Evolutionary conservation across 1,139 yeast genomes (phyloP).

Genomic region (Lodderomyces parapsilosis): DNA sequence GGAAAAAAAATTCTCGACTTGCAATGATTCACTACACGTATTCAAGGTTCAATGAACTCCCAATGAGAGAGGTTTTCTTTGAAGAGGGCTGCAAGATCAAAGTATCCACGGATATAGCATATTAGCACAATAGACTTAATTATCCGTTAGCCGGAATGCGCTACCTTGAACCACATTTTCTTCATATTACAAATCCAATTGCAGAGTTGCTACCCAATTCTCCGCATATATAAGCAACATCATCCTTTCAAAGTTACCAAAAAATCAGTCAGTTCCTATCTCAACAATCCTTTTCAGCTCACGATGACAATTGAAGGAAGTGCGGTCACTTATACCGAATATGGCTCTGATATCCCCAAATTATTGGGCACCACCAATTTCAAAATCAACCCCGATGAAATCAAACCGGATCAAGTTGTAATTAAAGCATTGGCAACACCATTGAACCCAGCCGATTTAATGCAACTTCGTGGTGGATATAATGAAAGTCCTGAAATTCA

Average conservation of each 20-base stretch:
- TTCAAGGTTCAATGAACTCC: too few species aligned
- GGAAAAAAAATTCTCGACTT: too few species aligned
- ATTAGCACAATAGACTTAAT: too few species aligned
- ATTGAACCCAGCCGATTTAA: slow-evolving; percentile 87
- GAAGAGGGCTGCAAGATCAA: background rate
- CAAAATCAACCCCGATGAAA: slow-evolving; percentile 36
- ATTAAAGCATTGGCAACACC: slow-evolving; percentile 74
- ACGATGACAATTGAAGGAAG: slow-evolving; percentile 16
- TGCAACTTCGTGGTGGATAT: slow-evolving; percentile 90
- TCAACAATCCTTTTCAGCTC: background rate
- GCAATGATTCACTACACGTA: too few species aligned
- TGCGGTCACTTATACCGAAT: slow-evolving; percentile 26
- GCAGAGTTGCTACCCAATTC: background rate
- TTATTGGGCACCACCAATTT: slow-evolving; percentile 17
- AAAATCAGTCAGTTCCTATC: too few species aligned
- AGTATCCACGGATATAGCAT: background rate
- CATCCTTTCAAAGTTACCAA: too few species aligned
- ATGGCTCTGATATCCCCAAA: slow-evolving; percentile 17
- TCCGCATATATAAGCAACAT: too few species aligned
- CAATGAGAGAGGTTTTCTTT: too few species aligned
- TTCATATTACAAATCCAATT: background rate
- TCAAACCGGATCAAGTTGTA: slow-evolving; percentile 43
- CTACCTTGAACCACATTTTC: background rate
- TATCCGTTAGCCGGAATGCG: background rate
- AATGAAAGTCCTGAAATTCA: slow-evolving; percentile 64